Evolutionary conservation across 257 asterid genomes (phyloP).

Genomic region (Rauvolfia tetraphylla): DNA sequence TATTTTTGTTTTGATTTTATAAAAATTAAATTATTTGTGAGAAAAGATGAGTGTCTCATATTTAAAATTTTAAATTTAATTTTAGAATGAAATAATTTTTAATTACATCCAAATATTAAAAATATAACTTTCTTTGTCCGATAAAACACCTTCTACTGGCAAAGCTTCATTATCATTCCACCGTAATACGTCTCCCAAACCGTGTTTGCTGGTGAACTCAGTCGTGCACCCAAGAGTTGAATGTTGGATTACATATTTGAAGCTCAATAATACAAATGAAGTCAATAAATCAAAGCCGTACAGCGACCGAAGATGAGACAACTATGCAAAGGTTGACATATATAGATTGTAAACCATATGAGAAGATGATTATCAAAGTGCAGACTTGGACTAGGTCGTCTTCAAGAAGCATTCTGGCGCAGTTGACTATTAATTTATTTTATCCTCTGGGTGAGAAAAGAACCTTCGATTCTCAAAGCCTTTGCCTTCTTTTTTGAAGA

Average conservation of each 20-base stretch:
- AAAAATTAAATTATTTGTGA: no score
- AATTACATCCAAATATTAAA: no score
- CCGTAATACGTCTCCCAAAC: no score
- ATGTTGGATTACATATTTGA: not conserved
- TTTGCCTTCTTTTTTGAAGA: not conserved
- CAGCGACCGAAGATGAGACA: not conserved
- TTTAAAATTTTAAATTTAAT: no score
- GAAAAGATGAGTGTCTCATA: no score
- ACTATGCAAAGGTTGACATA: no score
- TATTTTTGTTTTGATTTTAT: no score
- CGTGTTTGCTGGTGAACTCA: not conserved
- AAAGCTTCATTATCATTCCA: no score
- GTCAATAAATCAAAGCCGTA: not conserved
- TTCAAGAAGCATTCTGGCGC: not conserved
- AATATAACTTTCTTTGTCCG: no score
- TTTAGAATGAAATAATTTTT: no score
- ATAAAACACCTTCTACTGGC: no score
- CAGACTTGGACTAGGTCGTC: not conserved
- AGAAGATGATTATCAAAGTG: not conserved
- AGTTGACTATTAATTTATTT: not conserved
- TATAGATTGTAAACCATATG: not conserved
- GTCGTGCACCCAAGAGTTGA: not conserved
- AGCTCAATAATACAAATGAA: not conserved
- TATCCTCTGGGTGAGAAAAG: not conserved
- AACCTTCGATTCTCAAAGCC: not conserved